Evolutionary conservation across 192 early-diverging fungal genomes (phyloP).

Genomic region (Thamnidium elegans): DNA sequence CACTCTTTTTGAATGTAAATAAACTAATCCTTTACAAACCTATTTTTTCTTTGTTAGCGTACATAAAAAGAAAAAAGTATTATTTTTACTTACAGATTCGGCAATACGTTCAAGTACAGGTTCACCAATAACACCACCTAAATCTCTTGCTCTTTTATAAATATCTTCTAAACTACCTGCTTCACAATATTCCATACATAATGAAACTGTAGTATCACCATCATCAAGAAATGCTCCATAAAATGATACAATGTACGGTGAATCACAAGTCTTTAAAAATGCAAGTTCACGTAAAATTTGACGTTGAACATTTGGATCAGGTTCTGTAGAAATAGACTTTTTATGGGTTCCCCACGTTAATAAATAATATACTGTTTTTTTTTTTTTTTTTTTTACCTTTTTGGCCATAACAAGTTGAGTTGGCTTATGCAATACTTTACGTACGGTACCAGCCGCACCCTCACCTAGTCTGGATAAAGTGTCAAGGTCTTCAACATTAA

Average conservation of each 20-base stretch:
- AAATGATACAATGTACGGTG: slow-evolving; percentile 91
- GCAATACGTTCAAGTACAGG: slow-evolving; percentile 86
- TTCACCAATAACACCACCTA: slow-evolving; percentile 83
- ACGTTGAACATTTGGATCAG: slow-evolving; percentile 66
- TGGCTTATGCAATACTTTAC: slow-evolving; percentile 77
- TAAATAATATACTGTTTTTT: slow-evolving; percentile 1
- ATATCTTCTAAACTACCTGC: slow-evolving; percentile 91
- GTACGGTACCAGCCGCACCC: slow-evolving; percentile 86
- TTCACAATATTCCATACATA: slow-evolving; percentile 98
- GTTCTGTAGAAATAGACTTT: slow-evolving; percentile 62
- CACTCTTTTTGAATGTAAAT: slow-evolving; percentile 80
- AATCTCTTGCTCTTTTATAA: slow-evolving; percentile 69
- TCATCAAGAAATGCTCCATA: slow-evolving; percentile 90
- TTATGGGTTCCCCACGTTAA: slow-evolving; percentile 4
- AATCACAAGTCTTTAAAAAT: slow-evolving; percentile 85
- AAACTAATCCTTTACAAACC: slow-evolving; percentile 85
- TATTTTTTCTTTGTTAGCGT: slow-evolving; percentile 2
- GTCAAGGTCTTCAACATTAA: slow-evolving; percentile 67
- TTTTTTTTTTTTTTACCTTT: slow-evolving; percentile 58
- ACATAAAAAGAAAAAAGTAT: background rate
- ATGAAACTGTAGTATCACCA: slow-evolving; percentile 73
- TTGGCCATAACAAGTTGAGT: slow-evolving; percentile 84
- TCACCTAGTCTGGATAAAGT: slow-evolving; percentile 81
- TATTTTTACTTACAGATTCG: slow-evolving; percentile 55
- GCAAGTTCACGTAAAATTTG: slow-evolving; percentile 91